phyloP scores from a whole-genome alignment of 768 basidiomycete genomes.

The Lentinula raphanica region DNA sequence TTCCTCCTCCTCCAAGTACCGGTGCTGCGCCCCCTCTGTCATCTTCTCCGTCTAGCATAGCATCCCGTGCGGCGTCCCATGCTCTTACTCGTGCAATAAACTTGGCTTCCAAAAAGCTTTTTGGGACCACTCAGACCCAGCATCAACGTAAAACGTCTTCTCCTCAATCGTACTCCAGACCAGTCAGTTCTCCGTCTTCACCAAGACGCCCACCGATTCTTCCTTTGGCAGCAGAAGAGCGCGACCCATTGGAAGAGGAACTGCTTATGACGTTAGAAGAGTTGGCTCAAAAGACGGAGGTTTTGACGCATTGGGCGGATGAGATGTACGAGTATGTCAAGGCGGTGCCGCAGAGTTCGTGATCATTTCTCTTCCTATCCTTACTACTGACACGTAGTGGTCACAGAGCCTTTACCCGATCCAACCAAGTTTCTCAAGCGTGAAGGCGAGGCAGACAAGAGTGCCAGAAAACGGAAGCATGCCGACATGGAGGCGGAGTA shows the following conservation, averaged over 20 bases:
- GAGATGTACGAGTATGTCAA: conserved; percentile 90
- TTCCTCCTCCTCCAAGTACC: conserved; percentile 62
- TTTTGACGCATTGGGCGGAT: conserved; percentile 90
- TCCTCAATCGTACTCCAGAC: conserved; percentile 34
- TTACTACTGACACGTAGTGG: conserved; percentile 4
- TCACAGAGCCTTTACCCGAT: conserved; percentile 72
- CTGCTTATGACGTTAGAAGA: conserved; percentile 81
- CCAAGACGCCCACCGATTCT: conserved; percentile 56
- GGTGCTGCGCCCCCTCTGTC: conserved; percentile 50
- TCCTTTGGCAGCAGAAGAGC: conserved; percentile 37
- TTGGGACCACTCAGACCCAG: conserved; percentile 42
- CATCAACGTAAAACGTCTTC: not conserved
- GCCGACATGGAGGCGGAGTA: conserved; percentile 78
- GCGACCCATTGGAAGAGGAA: conserved; percentile 76
- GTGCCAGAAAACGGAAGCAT: conserved; percentile 62
- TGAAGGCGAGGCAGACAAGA: conserved; percentile 68
- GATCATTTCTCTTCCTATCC: not conserved
- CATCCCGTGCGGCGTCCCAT: conserved; percentile 62
- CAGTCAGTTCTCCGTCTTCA: conserved; percentile 43
- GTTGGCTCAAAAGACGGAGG: conserved; percentile 92
- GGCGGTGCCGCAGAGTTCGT: conserved; percentile 76
- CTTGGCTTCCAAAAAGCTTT: conserved; percentile 77
- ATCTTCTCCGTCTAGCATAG: conserved; percentile 57
- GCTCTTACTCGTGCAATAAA: conserved; percentile 76
- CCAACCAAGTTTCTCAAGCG: conserved; percentile 68